These are phyloP conservation scores for Leccinum rimulosum DNA, from an alignment of 768 basidiomycete species.

Conservation along the genomic window DNA sequence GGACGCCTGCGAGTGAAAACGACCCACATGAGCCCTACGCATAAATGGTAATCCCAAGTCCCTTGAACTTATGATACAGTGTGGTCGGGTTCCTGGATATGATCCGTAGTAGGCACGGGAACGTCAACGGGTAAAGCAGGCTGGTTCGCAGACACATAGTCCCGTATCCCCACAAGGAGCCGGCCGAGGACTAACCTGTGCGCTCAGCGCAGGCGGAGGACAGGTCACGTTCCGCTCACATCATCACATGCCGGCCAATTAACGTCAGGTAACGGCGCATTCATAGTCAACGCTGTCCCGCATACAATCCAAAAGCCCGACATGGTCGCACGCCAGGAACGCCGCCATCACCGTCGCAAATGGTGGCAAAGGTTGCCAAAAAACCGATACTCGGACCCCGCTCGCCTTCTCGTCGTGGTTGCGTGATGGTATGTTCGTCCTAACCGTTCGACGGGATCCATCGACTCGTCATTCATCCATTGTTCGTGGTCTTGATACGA, in stretches of 20 bases:
- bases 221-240: background rate
- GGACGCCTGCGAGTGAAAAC: conserved; percentile 4
- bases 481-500: background rate
- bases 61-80: background rate
- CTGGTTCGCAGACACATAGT: background rate
- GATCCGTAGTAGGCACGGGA: conserved; percentile 20
- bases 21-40: background rate
- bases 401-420: background rate
- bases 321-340: conserved; percentile 3
- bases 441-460: conserved; percentile 1
- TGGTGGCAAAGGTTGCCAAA: background rate
- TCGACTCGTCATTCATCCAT: background rate
- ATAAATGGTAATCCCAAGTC: background rate
- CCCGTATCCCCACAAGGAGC: conserved; percentile 3
- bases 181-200: background rate
- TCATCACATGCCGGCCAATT: background rate
- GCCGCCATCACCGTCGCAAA: background rate
- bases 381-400: conserved; percentile 9
- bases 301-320: background rate
- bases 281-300: conserved; percentile 3
- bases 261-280: conserved; percentile 3
- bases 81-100: conserved; percentile 5
- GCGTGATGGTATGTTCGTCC: background rate
- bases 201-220: background rate
- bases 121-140: background rate